These are phyloP conservation scores for Thelephora aurantiotincta DNA, from an alignment of 768 basidiomycete species.

Conservation along the genomic window DNA sequence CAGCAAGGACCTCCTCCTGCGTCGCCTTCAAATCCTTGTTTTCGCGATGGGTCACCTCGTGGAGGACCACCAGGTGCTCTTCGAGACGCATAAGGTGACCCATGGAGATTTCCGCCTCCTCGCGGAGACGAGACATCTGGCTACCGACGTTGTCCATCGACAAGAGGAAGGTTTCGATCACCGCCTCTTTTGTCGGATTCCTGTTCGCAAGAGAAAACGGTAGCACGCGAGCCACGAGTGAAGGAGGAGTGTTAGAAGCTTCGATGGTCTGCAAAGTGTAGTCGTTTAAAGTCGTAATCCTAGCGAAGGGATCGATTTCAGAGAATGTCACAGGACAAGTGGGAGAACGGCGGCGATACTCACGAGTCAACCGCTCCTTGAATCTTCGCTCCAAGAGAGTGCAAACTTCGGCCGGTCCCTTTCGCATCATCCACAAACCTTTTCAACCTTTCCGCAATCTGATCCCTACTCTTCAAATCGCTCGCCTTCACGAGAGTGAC, in stretches of 20 bases:
- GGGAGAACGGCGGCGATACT: slow-evolving; percentile 11
- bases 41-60: slow-evolving; percentile 49
- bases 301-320: not conserved
- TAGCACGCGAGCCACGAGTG: not conserved
- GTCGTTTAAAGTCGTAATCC: slow-evolving; percentile 41
- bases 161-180: slow-evolving; percentile 39
- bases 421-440: slow-evolving; percentile 51
- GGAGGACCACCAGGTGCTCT: slow-evolving; percentile 37
- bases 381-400: slow-evolving; percentile 51
- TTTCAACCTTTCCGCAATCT: slow-evolving; percentile 33
- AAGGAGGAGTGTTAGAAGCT: slow-evolving; percentile 10
- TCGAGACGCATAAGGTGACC: slow-evolving; percentile 49
- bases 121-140: slow-evolving; percentile 38
- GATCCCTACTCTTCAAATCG: slow-evolving; percentile 44
- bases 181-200: slow-evolving; percentile 25
- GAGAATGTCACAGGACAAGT: not conserved
- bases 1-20: slow-evolving; percentile 39
- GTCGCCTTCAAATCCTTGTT: slow-evolving; percentile 22
- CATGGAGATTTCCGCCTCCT: slow-evolving; percentile 50
- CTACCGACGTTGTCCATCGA: slow-evolving; percentile 46
- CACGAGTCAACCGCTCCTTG: slow-evolving; percentile 64
- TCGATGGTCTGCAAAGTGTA: slow-evolving; percentile 50
- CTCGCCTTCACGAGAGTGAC: slow-evolving; percentile 48
- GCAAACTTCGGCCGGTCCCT: slow-evolving; percentile 41
- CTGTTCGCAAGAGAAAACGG: not conserved